Percentiles rank a stretch among this genome's conserved stretches.
Conservation (phyloP, 768 basidiomycete species). For the Wakefieldia striispora region DNA sequence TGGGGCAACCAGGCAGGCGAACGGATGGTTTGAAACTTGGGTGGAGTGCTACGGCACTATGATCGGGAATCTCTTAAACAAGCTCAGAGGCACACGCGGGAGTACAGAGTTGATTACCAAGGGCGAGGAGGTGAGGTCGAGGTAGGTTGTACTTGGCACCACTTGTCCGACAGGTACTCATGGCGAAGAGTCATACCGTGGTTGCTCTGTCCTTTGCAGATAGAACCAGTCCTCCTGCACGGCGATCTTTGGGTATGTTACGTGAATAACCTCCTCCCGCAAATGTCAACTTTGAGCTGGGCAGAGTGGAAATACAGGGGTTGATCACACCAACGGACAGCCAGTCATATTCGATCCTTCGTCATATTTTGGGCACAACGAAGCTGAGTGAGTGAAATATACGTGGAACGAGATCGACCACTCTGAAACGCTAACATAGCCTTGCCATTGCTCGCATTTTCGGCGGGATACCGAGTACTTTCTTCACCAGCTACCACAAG, state of each 20-base stretch:
- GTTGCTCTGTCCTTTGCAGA: slow-evolving; percentile 53
- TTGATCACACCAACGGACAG: slow-evolving; percentile 48
- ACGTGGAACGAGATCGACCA: background rate
- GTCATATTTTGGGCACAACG: slow-evolving; percentile 77
- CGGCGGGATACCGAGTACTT: slow-evolving; percentile 64
- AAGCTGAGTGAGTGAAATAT: slow-evolving; percentile 66
- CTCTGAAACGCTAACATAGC: slow-evolving; percentile 36
- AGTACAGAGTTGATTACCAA: slow-evolving; percentile 49
- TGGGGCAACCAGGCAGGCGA: slow-evolving; percentile 64
- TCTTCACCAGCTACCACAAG: slow-evolving; percentile 65
- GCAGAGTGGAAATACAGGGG: slow-evolving; percentile 74
- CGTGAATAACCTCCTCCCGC: background rate
- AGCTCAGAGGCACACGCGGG: slow-evolving; percentile 40
- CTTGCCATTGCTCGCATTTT: slow-evolving; percentile 79
- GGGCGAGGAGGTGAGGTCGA: slow-evolving; percentile 47
- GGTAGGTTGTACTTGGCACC: slow-evolving; percentile 33
- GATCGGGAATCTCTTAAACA: slow-evolving; percentile 55
- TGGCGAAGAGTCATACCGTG: slow-evolving; percentile 65
- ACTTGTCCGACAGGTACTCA: slow-evolving; percentile 2
- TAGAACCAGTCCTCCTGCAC: slow-evolving; percentile 70
- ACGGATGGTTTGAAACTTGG: slow-evolving; percentile 76
- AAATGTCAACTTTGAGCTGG: slow-evolving; percentile 2
- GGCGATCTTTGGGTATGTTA: slow-evolving; percentile 75
- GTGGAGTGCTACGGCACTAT: slow-evolving; percentile 62
- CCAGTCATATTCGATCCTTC: slow-evolving; percentile 79